phyloP scores from a whole-genome alignment of 2,329 filamentous ascomycete genomes.

The Dothiorella sarmentorum region DNA sequence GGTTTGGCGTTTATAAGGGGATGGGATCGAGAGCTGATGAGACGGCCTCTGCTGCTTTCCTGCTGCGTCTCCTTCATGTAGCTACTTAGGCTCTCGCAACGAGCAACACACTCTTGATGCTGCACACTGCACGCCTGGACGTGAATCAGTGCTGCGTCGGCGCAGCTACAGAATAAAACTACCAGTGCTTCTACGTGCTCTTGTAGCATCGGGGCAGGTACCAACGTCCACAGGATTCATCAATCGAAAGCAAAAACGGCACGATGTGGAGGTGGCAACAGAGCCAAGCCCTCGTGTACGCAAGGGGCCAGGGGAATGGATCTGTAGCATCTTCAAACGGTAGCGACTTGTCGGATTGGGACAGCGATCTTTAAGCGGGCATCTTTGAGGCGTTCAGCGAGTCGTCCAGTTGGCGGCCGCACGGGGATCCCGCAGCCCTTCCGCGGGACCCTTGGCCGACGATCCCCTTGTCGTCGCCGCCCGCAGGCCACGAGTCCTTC shows the following conservation, averaged over 20 bases:
- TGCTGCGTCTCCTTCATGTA: slow-evolving; percentile 17
- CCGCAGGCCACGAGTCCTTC: slow-evolving; percentile 22
- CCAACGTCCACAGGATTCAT: neutral
- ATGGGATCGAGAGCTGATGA: slow-evolving; percentile 11
- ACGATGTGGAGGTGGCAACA: neutral
- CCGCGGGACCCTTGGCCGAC: slow-evolving; percentile 17
- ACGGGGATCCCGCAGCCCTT: slow-evolving; percentile 6
- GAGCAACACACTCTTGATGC: slow-evolving; percentile 13
- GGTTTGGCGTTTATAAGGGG: slow-evolving; percentile 16
- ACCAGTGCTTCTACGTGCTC: neutral
- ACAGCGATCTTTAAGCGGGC: neutral
- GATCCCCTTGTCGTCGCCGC: slow-evolving; percentile 13
- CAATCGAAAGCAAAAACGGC: neutral
- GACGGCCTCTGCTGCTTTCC: slow-evolving; percentile 4
- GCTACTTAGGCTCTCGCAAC: slow-evolving; percentile 14
- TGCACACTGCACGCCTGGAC: neutral
- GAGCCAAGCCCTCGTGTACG: neutral
- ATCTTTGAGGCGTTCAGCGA: neutral
- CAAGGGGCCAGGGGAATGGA: neutral
- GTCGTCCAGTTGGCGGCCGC: neutral
- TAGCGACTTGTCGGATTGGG: neutral
- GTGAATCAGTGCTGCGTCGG: neutral
- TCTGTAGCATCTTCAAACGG: neutral
- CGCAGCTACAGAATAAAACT: neutral
- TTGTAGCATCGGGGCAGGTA: neutral